These are phyloP conservation scores for Pleurotus tuoliensis DNA, from an alignment of 768 basidiomycete genomes.

Conservation along the genomic window DNA sequence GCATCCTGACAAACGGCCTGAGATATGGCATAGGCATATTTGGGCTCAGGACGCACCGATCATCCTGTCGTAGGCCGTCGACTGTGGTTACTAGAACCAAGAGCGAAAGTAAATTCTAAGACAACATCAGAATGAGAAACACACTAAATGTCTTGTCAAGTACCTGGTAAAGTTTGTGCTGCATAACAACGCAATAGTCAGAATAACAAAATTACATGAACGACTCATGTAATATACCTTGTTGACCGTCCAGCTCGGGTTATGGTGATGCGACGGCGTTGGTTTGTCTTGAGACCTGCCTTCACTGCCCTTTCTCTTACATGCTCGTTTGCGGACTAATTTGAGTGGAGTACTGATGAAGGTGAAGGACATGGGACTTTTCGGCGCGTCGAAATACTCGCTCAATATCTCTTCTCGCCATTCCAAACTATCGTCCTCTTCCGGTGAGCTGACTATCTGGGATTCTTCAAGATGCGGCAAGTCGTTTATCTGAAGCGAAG, in stretches of 20 bases:
- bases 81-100: not conserved
- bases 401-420: not conserved
- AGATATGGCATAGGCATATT: not conserved
- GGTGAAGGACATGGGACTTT: not conserved
- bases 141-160: not conserved
- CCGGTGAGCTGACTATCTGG: not conserved
- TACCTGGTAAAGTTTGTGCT: slow-evolving; percentile 8
- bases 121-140: not conserved
- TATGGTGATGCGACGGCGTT: not conserved
- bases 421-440: not conserved
- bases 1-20: not conserved
- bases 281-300: not conserved
- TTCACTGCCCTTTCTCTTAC: not conserved
- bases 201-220: not conserved
- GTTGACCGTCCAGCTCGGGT: not conserved
- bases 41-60: not conserved
- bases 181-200: not conserved
- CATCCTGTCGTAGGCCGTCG: not conserved
- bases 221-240: not conserved
- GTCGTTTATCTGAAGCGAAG: too few species aligned
- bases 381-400: not conserved
- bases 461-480: not conserved
- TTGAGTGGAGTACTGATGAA: not conserved
- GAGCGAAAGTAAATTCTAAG: slow-evolving; percentile 1
- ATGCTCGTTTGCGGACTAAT: slow-evolving; percentile 1